Base-by-base conservation (phyloP, 1,139 yeast genomes). In the Protomyces macrosporus region DNA sequence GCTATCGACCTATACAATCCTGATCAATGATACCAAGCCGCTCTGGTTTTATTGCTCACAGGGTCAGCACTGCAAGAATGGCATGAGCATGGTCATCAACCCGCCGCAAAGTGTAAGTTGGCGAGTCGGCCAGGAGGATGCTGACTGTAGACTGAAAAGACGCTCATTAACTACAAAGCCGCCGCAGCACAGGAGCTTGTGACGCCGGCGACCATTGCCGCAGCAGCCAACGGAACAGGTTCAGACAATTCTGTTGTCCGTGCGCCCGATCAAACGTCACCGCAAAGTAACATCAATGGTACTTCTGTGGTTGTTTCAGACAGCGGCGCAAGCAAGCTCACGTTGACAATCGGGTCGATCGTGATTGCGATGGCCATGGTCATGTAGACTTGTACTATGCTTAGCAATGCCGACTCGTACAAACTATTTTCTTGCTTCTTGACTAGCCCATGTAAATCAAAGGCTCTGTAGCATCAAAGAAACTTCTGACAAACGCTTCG, bases 11-110 rank as follows among this genome's bases (percentile, higher is more conserved):
- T 68, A 55, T 53, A 59, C 64, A 34, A 63, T 68, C 53, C 45
- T 37, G 39, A 51, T 68, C 60, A 68, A 66, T 53, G 52, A 33
- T 45, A 66, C 70, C 4, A 65, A 66, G 48, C 70, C 70, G 12
- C 61, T 68, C 54, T 68, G 70, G 70, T 67, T 63, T 56, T 68
- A 68, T 60, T 68, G 70, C 56, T 66, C 69, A 4, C 69, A 67
- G 54, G 66, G 66, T 3, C 39, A 12, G 59, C 70, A 68, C 42
- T 68, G 70, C 61, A 69, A 66, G 61, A 34, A 51, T 39, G 70
- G 70, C 6, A 68, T 68, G 70, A 68, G 65, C 33, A 70, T 69
- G 45, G 70, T 65, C 32, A 68, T 68, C 65, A 68, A 68, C 62
- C 67, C 69, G 9, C 48, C 48, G 30, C 10, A 42, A 9, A 42